Evolutionary conservation across 2,329 filamentous ascomycete species (phyloP).

Genomic region (Aspergillus glaucus): DNA sequence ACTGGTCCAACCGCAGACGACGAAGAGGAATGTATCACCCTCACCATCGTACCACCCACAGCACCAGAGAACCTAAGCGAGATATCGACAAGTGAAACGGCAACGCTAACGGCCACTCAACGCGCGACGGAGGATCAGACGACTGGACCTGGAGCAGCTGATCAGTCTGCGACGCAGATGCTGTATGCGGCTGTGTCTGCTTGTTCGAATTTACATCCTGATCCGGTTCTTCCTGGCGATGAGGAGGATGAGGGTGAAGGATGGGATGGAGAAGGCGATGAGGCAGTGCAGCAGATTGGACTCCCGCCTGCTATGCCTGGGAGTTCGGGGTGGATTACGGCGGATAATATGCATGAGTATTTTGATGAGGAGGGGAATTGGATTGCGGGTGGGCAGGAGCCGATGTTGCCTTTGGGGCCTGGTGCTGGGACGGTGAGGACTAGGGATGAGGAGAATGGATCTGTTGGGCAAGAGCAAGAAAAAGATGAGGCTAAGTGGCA

Average conservation of each 20-base stretch:
- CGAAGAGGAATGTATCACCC: conserved; percentile 36
- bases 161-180: conserved; percentile 33
- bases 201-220: conserved; percentile 45
- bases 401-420: conserved; percentile 39
- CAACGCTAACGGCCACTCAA: conserved; percentile 1
- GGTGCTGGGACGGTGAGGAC: conserved; percentile 61
- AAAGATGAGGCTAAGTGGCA: conserved; percentile 49
- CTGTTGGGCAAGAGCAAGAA: conserved; percentile 32
- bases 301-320: conserved; percentile 43
- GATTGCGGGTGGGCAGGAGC: conserved; percentile 49
- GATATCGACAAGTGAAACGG: conserved; percentile 3
- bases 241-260: conserved; percentile 23
- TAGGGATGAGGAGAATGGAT: conserved; percentile 52
- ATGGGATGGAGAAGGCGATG: conserved; percentile 24
- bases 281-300: conserved; percentile 31
- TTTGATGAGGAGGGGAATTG: conserved; percentile 78
- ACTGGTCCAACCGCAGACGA: conserved; percentile 31
- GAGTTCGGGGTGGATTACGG: conserved; percentile 60
- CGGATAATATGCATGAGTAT: conserved; percentile 80
- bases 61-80: conserved; percentile 4
- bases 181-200: conserved; percentile 42
- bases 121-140: conserved; percentile 23
- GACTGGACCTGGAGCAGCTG: neutral
- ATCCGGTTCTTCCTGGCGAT: conserved; percentile 33
- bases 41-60: conserved; percentile 38